A percentile compares a stretch with the other conserved stretches of the same genome.
Conservation (phyloP, 495 filamentous ascomycete species). For the Penicillium arizonense region DNA sequence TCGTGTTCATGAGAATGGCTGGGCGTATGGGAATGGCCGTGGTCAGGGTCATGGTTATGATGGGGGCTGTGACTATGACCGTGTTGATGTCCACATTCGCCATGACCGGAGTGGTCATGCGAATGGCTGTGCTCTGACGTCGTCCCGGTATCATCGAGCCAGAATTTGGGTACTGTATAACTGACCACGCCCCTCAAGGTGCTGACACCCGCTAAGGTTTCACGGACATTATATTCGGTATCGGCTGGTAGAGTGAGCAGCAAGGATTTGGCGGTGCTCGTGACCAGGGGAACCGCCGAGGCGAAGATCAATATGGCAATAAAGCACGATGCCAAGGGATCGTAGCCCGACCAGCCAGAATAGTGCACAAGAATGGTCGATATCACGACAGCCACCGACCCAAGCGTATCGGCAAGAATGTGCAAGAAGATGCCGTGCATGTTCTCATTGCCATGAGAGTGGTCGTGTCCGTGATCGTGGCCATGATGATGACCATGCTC, state of each 20-base stretch:
- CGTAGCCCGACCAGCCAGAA: slow-evolving; percentile 89
- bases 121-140: slow-evolving; percentile 26
- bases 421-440: slow-evolving; percentile 99
- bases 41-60: slow-evolving; percentile 13
- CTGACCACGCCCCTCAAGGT: slow-evolving; percentile 79
- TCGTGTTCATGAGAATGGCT: slow-evolving; percentile 1
- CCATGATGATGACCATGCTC: slow-evolving; percentile 64
- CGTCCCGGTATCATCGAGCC: slow-evolving; percentile 72
- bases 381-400: slow-evolving; percentile 90
- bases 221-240: slow-evolving; percentile 84
- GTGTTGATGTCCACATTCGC: slow-evolving; percentile 25
- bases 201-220: slow-evolving; percentile 79
- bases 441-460: slow-evolving; percentile 84
- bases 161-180: slow-evolving; percentile 89
- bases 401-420: slow-evolving; percentile 91
- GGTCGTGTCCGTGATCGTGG: slow-evolving; percentile 66
- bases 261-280: slow-evolving; percentile 74
- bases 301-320: slow-evolving; percentile 92
- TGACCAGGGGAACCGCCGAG: slow-evolving; percentile 85
- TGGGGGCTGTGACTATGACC: slow-evolving; percentile 27
- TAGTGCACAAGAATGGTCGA: slow-evolving; percentile 86
- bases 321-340: slow-evolving; percentile 88
- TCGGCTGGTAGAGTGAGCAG: slow-evolving; percentile 82
- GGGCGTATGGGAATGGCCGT: slow-evolving; percentile 12
- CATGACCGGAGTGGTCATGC: slow-evolving; percentile 20